phyloP scores from a whole-genome alignment of 257 asterid species.

The Ocimum tenuiflorum region DNA sequence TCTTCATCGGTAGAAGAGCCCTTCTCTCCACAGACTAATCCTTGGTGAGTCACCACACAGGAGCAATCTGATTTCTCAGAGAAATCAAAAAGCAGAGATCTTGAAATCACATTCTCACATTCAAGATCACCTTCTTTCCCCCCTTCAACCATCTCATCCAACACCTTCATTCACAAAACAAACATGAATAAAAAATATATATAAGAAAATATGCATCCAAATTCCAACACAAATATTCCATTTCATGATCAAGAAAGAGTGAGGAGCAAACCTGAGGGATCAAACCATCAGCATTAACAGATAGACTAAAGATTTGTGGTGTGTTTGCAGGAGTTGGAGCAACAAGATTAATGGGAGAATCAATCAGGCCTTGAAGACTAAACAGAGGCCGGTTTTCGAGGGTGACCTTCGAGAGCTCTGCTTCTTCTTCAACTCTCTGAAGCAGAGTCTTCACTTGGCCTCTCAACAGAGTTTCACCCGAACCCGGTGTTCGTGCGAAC shows the following conservation, averaged over 20 bases:
- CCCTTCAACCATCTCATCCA: constrained; percentile 24
- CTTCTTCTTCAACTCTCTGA: constrained; percentile 92
- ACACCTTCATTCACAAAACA: constrained; percentile 22
- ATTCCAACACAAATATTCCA: background rate
- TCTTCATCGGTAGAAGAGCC: constrained; percentile 37
- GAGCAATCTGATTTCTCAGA: constrained; percentile 59
- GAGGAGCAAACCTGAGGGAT: constrained; percentile 46
- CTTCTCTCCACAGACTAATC: too few species aligned
- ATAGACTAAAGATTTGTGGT: constrained; percentile 41
- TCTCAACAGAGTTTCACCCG: constrained; percentile 89
- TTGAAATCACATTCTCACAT: constrained; percentile 43
- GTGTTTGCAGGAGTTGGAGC: constrained; percentile 95
- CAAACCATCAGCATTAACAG: constrained; percentile 16
- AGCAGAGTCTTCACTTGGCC: constrained; percentile 81
- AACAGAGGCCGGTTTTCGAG: constrained; percentile 38
- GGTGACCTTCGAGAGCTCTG: constrained; percentile 41
- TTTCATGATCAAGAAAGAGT: background rate
- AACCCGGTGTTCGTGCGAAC: constrained; percentile 50
- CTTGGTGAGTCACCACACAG: constrained; percentile 27
- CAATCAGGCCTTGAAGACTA: constrained; percentile 38
- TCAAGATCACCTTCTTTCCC: constrained; percentile 31
- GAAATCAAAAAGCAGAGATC: constrained; percentile 73
- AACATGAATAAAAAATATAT: background rate
- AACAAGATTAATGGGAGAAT: constrained; percentile 47
- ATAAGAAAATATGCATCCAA: background rate